phyloP scores from a whole-genome alignment of 345 rosid species.

The Murraya koenigii region DNA sequence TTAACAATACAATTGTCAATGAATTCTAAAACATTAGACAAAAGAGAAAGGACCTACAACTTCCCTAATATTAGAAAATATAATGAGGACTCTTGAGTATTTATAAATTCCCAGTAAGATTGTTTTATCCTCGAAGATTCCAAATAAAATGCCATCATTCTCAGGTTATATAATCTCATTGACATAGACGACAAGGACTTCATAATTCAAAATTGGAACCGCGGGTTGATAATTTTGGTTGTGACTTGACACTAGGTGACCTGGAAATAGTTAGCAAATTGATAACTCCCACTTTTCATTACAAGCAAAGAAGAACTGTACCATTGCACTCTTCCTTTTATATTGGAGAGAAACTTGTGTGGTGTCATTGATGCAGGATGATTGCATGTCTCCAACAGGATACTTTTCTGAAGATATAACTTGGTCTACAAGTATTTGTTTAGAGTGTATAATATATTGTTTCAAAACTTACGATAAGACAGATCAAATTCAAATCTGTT shows the following conservation, averaged over 20 bases:
- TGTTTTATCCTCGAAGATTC: conserved; percentile 20
- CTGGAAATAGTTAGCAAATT: conserved; percentile 1
- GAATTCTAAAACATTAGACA: conserved; percentile 25
- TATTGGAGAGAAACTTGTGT: too few relatives aligned
- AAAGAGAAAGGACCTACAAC: conserved; percentile 10
- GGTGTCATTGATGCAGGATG: too few relatives aligned
- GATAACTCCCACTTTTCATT: not conserved
- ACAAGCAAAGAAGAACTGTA: too few relatives aligned
- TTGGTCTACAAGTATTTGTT: too few relatives aligned
- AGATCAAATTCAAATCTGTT: too few relatives aligned
- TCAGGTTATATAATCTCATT: not conserved
- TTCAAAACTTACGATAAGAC: too few relatives aligned
- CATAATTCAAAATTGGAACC: conserved; percentile 15
- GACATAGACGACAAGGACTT: not conserved
- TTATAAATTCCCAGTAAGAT: conserved; percentile 15
- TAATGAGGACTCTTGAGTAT: not conserved
- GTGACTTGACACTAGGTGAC: conserved; percentile 38
- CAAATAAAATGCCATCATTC: conserved; percentile 13
- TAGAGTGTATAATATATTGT: too few relatives aligned
- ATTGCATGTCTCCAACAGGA: too few relatives aligned
- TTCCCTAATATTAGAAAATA: conserved; percentile 1
- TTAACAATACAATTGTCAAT: not conserved
- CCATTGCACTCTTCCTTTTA: too few relatives aligned
- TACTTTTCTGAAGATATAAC: too few relatives aligned
- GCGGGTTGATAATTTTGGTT: conserved; percentile 10